Conservation (phyloP, 192 early-diverging fungal species). For the Coemansia sp. region DNA sequence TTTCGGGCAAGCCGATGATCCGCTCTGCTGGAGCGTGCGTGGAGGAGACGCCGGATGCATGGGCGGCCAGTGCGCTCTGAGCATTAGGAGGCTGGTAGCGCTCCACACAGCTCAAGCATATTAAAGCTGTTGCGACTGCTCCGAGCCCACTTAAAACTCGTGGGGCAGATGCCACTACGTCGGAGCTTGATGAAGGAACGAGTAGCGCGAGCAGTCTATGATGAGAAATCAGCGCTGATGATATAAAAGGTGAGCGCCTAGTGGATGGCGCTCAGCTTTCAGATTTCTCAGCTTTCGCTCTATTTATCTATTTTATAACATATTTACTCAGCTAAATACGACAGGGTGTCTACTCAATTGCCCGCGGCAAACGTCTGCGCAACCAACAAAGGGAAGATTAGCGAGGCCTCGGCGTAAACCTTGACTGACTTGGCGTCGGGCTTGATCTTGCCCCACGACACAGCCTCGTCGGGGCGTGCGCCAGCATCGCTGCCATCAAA, state of each 20-base stretch:
- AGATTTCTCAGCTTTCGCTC: too few relatives aligned
- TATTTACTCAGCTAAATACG: too few relatives aligned
- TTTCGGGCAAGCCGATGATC: not conserved
- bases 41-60: not conserved
- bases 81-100: too few relatives aligned
- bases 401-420: constrained; percentile 90
- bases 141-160: too few relatives aligned
- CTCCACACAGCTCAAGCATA: not conserved
- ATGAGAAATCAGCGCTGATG: not conserved
- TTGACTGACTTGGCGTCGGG: constrained; percentile 84
- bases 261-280: too few relatives aligned
- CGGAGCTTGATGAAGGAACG: too few relatives aligned
- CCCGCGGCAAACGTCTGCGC: constrained; percentile 92
- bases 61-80: too few relatives aligned
- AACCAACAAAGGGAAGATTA: constrained; percentile 94
- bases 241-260: too few relatives aligned
- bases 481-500: constrained; percentile 99
- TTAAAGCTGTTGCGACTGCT: too few relatives aligned
- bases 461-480: constrained; percentile 96
- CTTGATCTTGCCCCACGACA: constrained; percentile 98
- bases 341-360: not conserved
- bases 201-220: too few relatives aligned
- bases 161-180: too few relatives aligned
- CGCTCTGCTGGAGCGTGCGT: not conserved
- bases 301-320: too few relatives aligned